Base-by-base conservation (phyloP, 2,329 filamentous ascomycete species). In the Davidsoniella virescens region DNA sequence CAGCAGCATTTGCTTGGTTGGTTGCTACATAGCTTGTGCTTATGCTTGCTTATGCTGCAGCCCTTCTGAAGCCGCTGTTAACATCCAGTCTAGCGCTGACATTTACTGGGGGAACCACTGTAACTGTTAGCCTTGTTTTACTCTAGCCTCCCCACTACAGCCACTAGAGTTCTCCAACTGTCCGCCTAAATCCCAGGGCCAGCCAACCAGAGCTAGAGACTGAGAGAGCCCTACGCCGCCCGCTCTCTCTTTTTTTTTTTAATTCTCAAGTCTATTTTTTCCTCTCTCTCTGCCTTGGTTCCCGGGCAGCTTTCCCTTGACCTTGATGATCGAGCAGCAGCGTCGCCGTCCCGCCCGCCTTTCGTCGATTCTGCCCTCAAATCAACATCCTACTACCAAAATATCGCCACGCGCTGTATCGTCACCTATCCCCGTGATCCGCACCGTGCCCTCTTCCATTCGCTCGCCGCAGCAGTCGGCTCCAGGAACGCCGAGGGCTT, bases 241-340 rank as follows among this genome's bases (percentile, higher is more conserved):
- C 23, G 40, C 40, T 10, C 16, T 16, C 43, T 33, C 43, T 33
- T 25, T 26, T 23, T 23, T 20, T 14, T 36, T 41, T 18, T 14
- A 4, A 18, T 16, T 17, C 12, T 41, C 17, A 44, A 33, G 25
- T 23, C n/a, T 37, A 36, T 45, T 45, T 17, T 44, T 33, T 40
- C 25, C 37, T 43, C 46, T 45, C 37, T 46, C 41, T 48, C 51
- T 52, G 51, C 51, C 51, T 52, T 49, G 51, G 46, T 52, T 52
- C 42, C 51, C 37, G 51, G 51, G 51, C 51, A 52, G 44, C 50
- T 48, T 33, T 41, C 47, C 37, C 36, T 45, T 41, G 45, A 17
- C 41, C 36, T 50, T 45, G 46, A 52, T 52, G 51, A 52, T 47
- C 40, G 46, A 52, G 44, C 51, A 52, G 29, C 39, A 42, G 40